Evolutionary conservation across 208 protist genomes (phyloP).

Genomic region (Crithidia sp.): DNA sequence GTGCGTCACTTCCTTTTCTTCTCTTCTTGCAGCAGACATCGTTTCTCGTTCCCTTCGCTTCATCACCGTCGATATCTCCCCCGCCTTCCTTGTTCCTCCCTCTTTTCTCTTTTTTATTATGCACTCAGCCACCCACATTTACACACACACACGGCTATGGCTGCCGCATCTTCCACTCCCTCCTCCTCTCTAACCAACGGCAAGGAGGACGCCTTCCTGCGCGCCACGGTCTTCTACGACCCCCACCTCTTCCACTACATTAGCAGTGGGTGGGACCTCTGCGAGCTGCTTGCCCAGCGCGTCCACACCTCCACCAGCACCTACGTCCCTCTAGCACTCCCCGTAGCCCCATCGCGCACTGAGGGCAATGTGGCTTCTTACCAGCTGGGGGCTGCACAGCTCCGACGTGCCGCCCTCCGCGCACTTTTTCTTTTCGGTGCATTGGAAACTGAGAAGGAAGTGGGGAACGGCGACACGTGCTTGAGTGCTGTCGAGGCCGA

Average conservation of each 20-base stretch:
- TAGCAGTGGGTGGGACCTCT: constrained; percentile 19
- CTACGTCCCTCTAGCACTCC: not conserved
- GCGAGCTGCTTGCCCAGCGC: constrained; percentile 15
- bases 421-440: not conserved
- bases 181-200: not conserved
- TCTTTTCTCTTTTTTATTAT: too few species aligned
- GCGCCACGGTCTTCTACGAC: constrained; percentile 21
- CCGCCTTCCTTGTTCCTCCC: too few species aligned
- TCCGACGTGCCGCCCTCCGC: constrained; percentile 13
- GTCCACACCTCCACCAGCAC: constrained; percentile 15
- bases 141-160: too few species aligned
- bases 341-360: not conserved
- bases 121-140: too few species aligned
- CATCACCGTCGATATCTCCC: too few species aligned
- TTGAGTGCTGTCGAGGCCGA: not conserved
- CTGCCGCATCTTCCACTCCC: not conserved
- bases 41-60: too few species aligned
- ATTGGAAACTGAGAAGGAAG: not conserved
- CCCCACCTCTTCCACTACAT: constrained; percentile 24
- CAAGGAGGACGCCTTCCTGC: not conserved
- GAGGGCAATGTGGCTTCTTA: not conserved
- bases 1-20: too few species aligned
- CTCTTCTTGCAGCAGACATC: too few species aligned
- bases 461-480: not conserved
- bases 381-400: not conserved